Percentiles rank a stretch among this genome's conserved stretches.
Evolutionary conservation across 768 basidiomycete genomes (phyloP).

Genomic region (Mycena kentingensis): DNA sequence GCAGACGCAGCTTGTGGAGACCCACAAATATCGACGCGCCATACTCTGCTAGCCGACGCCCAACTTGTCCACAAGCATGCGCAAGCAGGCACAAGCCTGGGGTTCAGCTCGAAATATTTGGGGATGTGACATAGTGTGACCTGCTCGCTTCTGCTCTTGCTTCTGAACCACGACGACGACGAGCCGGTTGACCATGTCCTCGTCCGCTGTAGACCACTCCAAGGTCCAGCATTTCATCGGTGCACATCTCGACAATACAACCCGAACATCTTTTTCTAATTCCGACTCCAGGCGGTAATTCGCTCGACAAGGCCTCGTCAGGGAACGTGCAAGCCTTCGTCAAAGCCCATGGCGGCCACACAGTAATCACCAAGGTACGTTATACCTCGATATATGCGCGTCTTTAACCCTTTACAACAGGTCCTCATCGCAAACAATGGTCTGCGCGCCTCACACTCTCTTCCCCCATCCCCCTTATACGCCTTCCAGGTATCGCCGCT

Average conservation of each 20-base stretch:
- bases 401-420: constrained; percentile 42
- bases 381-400: constrained; percentile 2
- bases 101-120: no score
- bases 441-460: constrained; percentile 30
- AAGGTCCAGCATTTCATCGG: constrained; percentile 59
- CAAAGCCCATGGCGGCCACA: constrained; percentile 88
- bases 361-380: constrained; percentile 95
- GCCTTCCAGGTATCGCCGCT: constrained; percentile 84
- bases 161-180: not conserved
- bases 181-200: not conserved
- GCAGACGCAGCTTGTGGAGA: no score
- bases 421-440: constrained; percentile 99
- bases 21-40: no score
- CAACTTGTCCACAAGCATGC: no score
- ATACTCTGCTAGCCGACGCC: no score
- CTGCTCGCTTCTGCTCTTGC: not conserved
- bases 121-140: not conserved
- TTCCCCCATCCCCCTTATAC: constrained; percentile 13
- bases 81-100: no score
- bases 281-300: constrained; percentile 89
- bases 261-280: constrained; percentile 19
- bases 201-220: constrained; percentile 47
- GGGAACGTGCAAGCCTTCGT: constrained; percentile 90
- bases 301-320: constrained; percentile 79
- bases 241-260: constrained; percentile 24